phyloP scores from a whole-genome alignment of 2,329 filamentous ascomycete genomes.

The Exophiala lecanii-corni region DNA sequence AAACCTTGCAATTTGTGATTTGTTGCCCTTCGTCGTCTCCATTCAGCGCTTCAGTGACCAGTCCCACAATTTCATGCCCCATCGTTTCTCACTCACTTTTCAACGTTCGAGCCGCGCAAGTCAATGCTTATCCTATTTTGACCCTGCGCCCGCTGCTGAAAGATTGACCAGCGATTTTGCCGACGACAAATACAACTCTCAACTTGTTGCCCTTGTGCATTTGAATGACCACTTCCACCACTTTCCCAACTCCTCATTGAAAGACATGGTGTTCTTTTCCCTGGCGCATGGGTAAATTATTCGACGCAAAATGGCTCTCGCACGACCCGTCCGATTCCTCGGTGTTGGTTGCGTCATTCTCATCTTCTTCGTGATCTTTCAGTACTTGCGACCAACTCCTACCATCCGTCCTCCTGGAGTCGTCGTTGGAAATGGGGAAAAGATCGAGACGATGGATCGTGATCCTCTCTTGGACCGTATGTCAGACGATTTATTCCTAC shows the following conservation, averaged over 20 bases:
- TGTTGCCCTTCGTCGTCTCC: too few relatives aligned
- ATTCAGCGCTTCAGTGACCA: too few relatives aligned
- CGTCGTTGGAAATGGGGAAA: conserved; percentile 37
- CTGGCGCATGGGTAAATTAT: conserved; percentile 14
- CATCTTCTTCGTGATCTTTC: conserved; percentile 74
- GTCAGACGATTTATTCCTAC: too few relatives aligned
- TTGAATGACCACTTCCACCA: too few relatives aligned
- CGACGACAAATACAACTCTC: too few relatives aligned
- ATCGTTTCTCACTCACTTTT: too few relatives aligned
- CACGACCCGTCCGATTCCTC: conserved; percentile 76
- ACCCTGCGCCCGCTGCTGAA: too few relatives aligned
- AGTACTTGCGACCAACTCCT: conserved; percentile 59
- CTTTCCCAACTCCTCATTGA: not conserved
- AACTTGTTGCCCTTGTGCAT: too few relatives aligned
- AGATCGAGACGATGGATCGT: conserved; percentile 56
- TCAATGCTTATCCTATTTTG: not conserved
- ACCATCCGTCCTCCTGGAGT: conserved; percentile 29
- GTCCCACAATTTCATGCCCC: too few relatives aligned
- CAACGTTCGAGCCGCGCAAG: not conserved
- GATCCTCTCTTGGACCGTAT: conserved; percentile 86
- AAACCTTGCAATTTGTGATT: too few relatives aligned
- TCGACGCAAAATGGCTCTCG: conserved; percentile 64
- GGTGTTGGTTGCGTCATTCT: conserved; percentile 66
- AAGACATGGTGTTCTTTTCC: conserved; percentile 1
- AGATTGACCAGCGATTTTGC: too few relatives aligned